phyloP scores from a whole-genome alignment of 352 stramenopile genomes.

The Phytophthora boehmeriae region DNA sequence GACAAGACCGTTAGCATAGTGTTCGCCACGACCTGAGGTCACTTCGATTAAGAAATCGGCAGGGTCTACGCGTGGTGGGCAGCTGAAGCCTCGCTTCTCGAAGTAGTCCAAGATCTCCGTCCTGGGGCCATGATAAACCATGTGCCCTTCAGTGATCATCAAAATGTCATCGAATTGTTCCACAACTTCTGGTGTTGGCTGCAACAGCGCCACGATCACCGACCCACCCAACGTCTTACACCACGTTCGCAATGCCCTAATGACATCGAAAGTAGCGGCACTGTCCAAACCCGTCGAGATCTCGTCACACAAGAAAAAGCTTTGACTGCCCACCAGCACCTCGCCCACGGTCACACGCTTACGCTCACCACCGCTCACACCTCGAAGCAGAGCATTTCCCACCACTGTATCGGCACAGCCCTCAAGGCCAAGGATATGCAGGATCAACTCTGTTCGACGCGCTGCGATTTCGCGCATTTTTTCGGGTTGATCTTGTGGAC shows the following conservation, averaged over 20 bases:
- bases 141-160: conserved; percentile 91
- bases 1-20: conserved; percentile 51
- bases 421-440: conserved; percentile 85
- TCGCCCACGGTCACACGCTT: conserved; percentile 87
- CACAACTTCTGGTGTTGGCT: conserved; percentile 91
- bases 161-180: conserved; percentile 96
- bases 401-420: conserved; percentile 95
- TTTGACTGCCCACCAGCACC: conserved; percentile 47
- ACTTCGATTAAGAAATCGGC: conserved; percentile 79
- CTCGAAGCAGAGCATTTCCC: conserved; percentile 83
- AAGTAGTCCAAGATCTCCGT: conserved; percentile 88
- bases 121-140: conserved; percentile 93
- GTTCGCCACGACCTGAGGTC: conserved; percentile 56
- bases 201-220: conserved; percentile 41
- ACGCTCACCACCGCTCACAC: conserved; percentile 91
- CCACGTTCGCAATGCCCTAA: conserved; percentile 56
- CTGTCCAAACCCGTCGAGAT: conserved; percentile 67
- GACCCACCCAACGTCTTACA: conserved; percentile 45
- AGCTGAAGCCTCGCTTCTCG: conserved; percentile 69
- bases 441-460: conserved; percentile 71
- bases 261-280: conserved; percentile 62
- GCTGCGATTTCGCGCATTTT: conserved; percentile 76
- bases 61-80: conserved; percentile 66
- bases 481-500: conserved; percentile 60
- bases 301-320: conserved; percentile 83